phyloP scores from a whole-genome alignment of 495 filamentous ascomycete species.

The Aspergillus bridgeri region DNA sequence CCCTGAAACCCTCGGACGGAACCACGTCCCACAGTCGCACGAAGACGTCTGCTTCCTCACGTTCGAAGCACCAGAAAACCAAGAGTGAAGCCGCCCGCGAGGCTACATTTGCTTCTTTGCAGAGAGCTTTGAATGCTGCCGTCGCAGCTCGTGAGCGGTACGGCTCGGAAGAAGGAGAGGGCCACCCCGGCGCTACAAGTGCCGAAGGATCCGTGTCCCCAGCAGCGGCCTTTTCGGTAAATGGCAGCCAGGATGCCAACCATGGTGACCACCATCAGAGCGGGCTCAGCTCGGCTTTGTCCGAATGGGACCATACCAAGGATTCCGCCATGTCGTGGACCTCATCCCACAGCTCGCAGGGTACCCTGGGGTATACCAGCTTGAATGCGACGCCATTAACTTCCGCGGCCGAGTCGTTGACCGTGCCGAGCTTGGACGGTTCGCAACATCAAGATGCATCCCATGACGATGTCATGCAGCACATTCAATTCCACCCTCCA shows the following conservation, averaged over 20 bases:
- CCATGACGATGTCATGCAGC: conserved; percentile 7
- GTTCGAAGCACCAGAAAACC: conserved; percentile 39
- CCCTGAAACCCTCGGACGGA: conserved; percentile 30
- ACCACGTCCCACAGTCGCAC: conserved; percentile 22
- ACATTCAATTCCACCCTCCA: conserved; percentile 12
- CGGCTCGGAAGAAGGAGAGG: conserved; percentile 16
- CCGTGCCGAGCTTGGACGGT: conserved; percentile 18
- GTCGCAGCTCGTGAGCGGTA: conserved; percentile 40
- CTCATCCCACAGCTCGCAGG: conserved; percentile 29
- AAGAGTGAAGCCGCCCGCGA: conserved; percentile 42
- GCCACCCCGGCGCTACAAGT: conserved; percentile 6
- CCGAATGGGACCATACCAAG: conserved; percentile 34
- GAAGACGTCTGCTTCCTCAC: conserved; percentile 21
- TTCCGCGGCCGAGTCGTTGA: conserved; percentile 21
- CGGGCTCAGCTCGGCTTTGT: conserved; percentile 22
- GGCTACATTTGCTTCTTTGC: conserved; percentile 44
- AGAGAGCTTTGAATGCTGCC: conserved; percentile 44
- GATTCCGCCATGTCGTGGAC: conserved; percentile 34
- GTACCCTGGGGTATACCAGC: conserved; percentile 25
- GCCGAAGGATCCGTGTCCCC: conserved; percentile 30
- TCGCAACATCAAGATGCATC: neutral
- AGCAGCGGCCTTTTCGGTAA: conserved; percentile 29
- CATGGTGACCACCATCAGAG: conserved; percentile 13
- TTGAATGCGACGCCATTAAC: conserved; percentile 11
- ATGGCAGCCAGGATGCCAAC: conserved; percentile 5